Evolutionary conservation across 495 filamentous ascomycete genomes (phyloP).

Genomic region (Penicillium bovifimosum): DNA sequence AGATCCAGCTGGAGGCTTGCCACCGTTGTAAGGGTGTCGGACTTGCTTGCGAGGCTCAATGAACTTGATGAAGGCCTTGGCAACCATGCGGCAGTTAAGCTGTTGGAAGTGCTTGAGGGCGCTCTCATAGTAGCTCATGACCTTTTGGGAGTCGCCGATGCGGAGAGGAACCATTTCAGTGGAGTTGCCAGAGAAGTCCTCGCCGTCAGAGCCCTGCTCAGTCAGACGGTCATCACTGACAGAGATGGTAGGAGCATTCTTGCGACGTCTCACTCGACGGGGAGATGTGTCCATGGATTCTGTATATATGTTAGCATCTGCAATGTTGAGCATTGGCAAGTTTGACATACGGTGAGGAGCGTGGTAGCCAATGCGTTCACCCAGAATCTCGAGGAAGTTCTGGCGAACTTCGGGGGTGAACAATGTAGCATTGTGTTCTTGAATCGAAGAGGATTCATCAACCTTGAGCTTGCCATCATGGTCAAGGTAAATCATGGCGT

Average conservation of each 20-base stretch:
- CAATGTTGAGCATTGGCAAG: background rate
- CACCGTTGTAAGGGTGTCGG: conserved; percentile 56
- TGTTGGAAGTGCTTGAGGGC: conserved; percentile 69
- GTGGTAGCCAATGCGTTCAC: conserved; percentile 29
- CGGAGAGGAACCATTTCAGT: conserved; percentile 35
- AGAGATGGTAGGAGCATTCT: conserved; percentile 16
- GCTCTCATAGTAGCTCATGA: conserved; percentile 33
- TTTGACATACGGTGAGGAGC: conserved; percentile 28
- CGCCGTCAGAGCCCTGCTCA: conserved; percentile 25
- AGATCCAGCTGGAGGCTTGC: conserved; percentile 34
- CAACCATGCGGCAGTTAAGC: conserved; percentile 59
- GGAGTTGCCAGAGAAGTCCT: conserved; percentile 21
- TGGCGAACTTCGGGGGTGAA: conserved; percentile 37
- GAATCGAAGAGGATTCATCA: conserved; percentile 35
- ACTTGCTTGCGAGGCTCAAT: conserved; percentile 83
- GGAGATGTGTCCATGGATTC: conserved; percentile 19
- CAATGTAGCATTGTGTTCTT: conserved; percentile 29
- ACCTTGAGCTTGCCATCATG: conserved; percentile 34
- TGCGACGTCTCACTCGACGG: conserved; percentile 34
- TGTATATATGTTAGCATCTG: background rate
- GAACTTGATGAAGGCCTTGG: conserved; percentile 74
- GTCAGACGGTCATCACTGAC: conserved; percentile 17
- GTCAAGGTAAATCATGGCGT: conserved; percentile 42
- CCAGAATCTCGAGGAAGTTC: conserved; percentile 35
- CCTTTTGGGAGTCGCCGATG: conserved; percentile 34